phyloP scores from a whole-genome alignment of 768 basidiomycete species.

The Rhizopogon roseolus region DNA sequence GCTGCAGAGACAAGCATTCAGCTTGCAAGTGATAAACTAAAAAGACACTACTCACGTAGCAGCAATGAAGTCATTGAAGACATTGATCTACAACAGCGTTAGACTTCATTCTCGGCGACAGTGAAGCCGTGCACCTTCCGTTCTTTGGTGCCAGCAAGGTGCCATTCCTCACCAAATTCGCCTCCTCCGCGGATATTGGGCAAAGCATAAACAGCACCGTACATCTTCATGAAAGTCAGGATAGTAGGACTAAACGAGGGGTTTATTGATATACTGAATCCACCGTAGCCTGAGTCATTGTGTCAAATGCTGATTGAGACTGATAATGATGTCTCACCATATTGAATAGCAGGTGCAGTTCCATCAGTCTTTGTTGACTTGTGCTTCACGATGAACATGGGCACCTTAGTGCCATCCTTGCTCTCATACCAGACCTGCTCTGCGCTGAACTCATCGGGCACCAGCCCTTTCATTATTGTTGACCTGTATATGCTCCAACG shows the following conservation, averaged over 20 bases:
- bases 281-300: slow-evolving; percentile 61
- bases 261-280: slow-evolving; percentile 65
- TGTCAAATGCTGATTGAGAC: not conserved
- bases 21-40: not conserved
- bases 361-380: slow-evolving; percentile 68
- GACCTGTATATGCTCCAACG: slow-evolving; percentile 57
- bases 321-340: slow-evolving; percentile 39
- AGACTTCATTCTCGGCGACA: not conserved
- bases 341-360: slow-evolving; percentile 72
- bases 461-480: slow-evolving; percentile 55
- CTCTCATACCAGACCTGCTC: slow-evolving; percentile 77
- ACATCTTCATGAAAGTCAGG: slow-evolving; percentile 69
- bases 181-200: slow-evolving; percentile 64
- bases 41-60: slow-evolving; percentile 51
- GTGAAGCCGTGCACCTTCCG: slow-evolving; percentile 45
- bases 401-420: slow-evolving; percentile 76
- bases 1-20: slow-evolving; percentile 27
- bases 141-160: slow-evolving; percentile 63
- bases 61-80: slow-evolving; percentile 80
- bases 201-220: slow-evolving; percentile 60
- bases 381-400: slow-evolving; percentile 83
- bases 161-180: slow-evolving; percentile 87
- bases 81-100: slow-evolving; percentile 46
- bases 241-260: slow-evolving; percentile 70
- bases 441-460: slow-evolving; percentile 62